A percentile compares a stretch with the other conserved stretches of the same genome.
These are phyloP conservation scores for Termitomyces heimii DNA, from an alignment of 768 basidiomycete species.

Conservation along the genomic window DNA sequence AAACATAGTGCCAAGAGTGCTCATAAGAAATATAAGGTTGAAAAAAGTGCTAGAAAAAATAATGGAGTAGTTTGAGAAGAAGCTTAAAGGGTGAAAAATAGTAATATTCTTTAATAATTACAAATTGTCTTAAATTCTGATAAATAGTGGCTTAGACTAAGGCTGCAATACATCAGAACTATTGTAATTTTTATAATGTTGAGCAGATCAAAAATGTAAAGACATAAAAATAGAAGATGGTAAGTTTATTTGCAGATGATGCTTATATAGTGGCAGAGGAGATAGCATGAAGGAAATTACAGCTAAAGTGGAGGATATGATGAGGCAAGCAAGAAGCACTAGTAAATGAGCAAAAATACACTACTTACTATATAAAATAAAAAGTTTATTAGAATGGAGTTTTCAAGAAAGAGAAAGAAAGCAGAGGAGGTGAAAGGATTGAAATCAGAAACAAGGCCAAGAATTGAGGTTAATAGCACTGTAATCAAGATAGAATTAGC, in stretches of 20 bases:
- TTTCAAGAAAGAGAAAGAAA: not conserved
- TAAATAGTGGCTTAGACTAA: not conserved
- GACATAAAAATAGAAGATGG: not conserved
- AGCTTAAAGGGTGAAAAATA: not conserved
- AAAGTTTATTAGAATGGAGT: not conserved
- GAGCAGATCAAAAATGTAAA: not conserved
- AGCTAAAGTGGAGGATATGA: not conserved
- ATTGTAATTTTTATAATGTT: not conserved
- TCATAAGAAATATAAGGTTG: conserved; percentile 22
- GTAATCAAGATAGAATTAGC: not conserved
- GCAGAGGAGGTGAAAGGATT: not conserved
- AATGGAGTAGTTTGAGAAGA: conserved; percentile 1
- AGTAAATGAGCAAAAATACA: not conserved
- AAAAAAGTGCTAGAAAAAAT: conserved; percentile 17
- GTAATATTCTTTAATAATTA: not conserved
- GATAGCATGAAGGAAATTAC: too few relatives aligned
- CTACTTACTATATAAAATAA: not conserved
- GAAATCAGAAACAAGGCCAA: not conserved
- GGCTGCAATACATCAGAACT: not conserved
- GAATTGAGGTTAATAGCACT: not conserved
- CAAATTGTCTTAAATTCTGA: not conserved
- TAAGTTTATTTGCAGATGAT: not conserved
- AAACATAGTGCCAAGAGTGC: conserved; percentile 14
- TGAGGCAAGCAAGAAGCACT: not conserved
- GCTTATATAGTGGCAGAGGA: not conserved